These are phyloP conservation scores for Coniochaeta ligniaria DNA, from an alignment of 2,329 filamentous ascomycete genomes.

Conservation along the genomic window DNA sequence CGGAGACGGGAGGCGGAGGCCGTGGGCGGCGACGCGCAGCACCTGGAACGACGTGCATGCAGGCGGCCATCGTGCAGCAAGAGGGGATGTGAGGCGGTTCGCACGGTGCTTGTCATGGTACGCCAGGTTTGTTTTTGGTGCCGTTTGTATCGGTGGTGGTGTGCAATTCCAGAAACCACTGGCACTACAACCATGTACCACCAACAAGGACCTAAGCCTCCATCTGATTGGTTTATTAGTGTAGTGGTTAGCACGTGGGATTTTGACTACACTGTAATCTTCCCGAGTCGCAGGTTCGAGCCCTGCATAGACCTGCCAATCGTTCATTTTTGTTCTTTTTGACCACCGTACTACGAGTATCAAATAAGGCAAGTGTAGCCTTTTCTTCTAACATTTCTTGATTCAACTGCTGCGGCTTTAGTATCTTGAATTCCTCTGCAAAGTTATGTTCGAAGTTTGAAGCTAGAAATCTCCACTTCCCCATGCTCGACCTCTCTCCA, in stretches of 20 bases:
- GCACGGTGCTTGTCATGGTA: neutral
- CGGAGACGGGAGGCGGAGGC: neutral
- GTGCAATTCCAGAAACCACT: no score
- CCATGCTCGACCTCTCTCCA: neutral
- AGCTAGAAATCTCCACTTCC: neutral
- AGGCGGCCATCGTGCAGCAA: neutral
- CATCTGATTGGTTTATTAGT: slow-evolving; percentile 1
- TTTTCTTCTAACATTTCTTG: no score
- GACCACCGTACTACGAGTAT: no score
- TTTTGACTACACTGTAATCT: neutral
- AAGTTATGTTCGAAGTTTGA: no score
- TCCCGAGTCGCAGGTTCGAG: slow-evolving; percentile 4
- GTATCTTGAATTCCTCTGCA: no score
- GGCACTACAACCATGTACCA: neutral
- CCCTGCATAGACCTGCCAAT: slow-evolving; percentile 1
- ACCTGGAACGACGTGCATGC: neutral
- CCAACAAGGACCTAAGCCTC: neutral
- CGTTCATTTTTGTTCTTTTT: neutral
- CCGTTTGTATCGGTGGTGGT: no score
- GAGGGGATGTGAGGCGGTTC: neutral
- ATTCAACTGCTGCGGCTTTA: no score
- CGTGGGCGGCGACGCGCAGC: neutral
- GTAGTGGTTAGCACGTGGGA: slow-evolving; percentile 3
- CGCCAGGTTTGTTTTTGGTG: neutral
- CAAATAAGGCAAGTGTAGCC: no score